Evolutionary conservation across 1,284 basidiomycete species (phyloP), one percentile per base, ranked within the genome.

Genomic region (Ceratobasidium sp.): DNA sequence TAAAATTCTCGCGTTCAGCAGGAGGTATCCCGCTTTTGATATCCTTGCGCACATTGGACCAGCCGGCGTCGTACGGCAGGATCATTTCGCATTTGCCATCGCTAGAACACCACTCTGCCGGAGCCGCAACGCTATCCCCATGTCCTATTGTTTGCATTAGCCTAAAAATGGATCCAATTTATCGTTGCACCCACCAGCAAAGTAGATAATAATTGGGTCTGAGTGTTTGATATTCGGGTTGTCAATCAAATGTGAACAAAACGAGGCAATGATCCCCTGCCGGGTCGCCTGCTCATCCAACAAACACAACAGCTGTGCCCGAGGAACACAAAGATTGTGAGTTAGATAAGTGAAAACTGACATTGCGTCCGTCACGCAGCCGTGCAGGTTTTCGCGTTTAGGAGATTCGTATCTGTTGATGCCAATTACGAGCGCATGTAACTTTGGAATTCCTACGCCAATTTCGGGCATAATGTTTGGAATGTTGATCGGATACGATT

Each of bases 181-280:
- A 18, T n/a, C 3, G 32, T 8, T 4, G 26, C 21, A 21, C 52
- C 13, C 11, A 70, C 67, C 67, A 9, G 67, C 55, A 38, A 47
- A 70, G 49, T 70, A 70, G 11, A 70, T 18, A 9, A 70, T 7
- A 23, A 70, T 70, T 16, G 67, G 67, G 46, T 58, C 55, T 18
- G 16, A 43, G 41, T 26, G 44, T 21, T 50, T 13, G 23, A 70
- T 70, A 2, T 47, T 43, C 18, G 35, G 16, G 16, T 70, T 70
- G 4, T 16, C 2, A 11, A 50, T 59, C 26, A 70, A 21, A 32
- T 70, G 67, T 3, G 43, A 47, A 4, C 23, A 21, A 50, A 70
- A 70, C 13, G 43, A 28, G 21, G 47, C 54, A 16, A 70, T 21
- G n/a, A 70, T 70, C 11, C 32, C 47, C 30, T 59, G 32, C 18